Evolutionary conservation across 2,329 filamentous ascomycete genomes (phyloP).

Genomic region (Reticulascus tulasneorum): DNA sequence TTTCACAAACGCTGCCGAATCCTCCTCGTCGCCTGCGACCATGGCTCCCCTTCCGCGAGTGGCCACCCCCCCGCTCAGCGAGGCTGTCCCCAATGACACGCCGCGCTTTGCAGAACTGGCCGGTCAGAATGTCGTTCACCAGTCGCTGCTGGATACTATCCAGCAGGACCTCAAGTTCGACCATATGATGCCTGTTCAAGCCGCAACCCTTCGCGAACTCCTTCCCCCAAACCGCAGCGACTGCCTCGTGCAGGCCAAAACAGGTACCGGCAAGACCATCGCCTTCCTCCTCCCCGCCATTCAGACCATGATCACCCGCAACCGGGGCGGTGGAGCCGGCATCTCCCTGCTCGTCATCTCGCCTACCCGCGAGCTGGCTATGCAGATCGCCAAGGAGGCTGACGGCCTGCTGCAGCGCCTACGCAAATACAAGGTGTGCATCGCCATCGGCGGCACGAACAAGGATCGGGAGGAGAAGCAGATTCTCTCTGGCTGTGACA

Average conservation of each 20-base stretch:
- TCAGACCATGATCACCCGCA: conserved; percentile 62
- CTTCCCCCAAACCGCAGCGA: conserved; percentile 41
- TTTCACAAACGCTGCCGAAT: no score
- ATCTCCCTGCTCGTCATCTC: conserved; percentile 63
- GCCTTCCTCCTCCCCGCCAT: conserved; percentile 82
- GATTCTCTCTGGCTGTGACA: conserved; percentile 69
- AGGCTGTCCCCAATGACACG: conserved; percentile 36
- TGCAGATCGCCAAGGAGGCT: conserved; percentile 70
- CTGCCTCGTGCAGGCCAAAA: conserved; percentile 76
- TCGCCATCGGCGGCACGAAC: conserved; percentile 78
- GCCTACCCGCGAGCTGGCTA: conserved; percentile 66
- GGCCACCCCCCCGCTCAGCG: conserved; percentile 31
- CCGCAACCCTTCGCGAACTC: conserved; percentile 45
- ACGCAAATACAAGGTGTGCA: conserved; percentile 69
- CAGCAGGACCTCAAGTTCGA: conserved; percentile 45
- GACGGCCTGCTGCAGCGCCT: conserved; percentile 66
- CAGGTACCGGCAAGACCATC: conserved; percentile 82
- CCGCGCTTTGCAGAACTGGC: conserved; percentile 43
- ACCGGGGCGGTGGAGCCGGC: conserved; percentile 27
- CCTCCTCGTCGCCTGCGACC: no score
- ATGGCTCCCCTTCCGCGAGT: no score
- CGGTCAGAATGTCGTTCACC: conserved; percentile 37
- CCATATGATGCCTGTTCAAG: conserved; percentile 53
- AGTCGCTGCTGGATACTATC: conserved; percentile 43
- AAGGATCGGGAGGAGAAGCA: conserved; percentile 68